A percentile compares a stretch with the other conserved stretches of the same genome.
These are phyloP conservation scores for Volvox africanus DNA, from an alignment of 139 green algal species.

Conservation along the genomic window DNA sequence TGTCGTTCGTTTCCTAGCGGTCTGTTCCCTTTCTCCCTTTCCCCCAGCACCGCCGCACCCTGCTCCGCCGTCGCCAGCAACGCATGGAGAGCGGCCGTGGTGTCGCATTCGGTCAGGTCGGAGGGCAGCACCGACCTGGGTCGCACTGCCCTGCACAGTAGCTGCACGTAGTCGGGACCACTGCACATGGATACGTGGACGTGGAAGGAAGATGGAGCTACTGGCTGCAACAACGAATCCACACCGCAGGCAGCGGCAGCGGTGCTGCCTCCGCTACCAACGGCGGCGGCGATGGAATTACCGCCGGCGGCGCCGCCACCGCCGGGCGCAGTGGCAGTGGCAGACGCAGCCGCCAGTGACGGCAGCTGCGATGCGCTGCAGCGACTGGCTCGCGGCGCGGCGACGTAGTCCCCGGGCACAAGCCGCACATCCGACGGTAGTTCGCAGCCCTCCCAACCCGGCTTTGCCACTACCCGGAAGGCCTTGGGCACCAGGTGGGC, in stretches of 20 bases:
- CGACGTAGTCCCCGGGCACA: conserved; percentile 34
- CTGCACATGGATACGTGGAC: conserved; percentile 30
- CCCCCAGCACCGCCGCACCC: conserved; percentile 10
- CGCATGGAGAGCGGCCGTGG: conserved; percentile 37
- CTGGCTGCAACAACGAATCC: not conserved
- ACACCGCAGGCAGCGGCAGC: not conserved
- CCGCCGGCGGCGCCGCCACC: not conserved
- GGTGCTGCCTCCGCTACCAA: not conserved
- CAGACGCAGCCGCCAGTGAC: too few relatives aligned
- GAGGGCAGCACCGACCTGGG: conserved; percentile 7
- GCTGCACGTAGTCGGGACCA: conserved; percentile 51
- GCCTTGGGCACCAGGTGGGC: conserved; percentile 73
- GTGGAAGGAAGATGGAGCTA: not conserved
- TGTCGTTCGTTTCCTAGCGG: not conserved
- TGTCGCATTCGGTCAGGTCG: conserved; percentile 51
- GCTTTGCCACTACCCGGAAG: conserved; percentile 85
- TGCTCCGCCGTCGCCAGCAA: conserved; percentile 22
- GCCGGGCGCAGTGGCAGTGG: not conserved
- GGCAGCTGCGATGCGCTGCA: not conserved
- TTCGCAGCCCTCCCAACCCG: conserved; percentile 18
- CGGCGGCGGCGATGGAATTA: not conserved
- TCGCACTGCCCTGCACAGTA: conserved; percentile 35
- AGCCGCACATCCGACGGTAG: conserved; percentile 1
- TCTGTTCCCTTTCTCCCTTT: not conserved
- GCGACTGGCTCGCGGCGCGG: not conserved